These are phyloP conservation scores for Royoungia palumana DNA, from an alignment of 768 basidiomycete genomes.

Conservation along the genomic window DNA sequence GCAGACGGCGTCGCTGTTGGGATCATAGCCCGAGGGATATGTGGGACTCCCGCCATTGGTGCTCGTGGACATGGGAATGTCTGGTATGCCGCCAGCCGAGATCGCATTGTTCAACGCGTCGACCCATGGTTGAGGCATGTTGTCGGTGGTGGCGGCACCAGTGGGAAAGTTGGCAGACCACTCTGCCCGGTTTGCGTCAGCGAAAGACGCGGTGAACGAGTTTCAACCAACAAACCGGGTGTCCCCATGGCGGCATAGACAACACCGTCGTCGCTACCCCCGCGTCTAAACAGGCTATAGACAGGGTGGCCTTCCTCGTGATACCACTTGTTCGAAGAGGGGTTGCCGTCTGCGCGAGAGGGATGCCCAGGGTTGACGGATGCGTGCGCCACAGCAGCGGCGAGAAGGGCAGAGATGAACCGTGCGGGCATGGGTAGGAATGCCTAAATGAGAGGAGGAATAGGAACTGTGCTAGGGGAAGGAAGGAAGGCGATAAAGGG, in stretches of 20 bases:
- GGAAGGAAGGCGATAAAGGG: constrained; percentile 7
- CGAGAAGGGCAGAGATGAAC: constrained; percentile 24
- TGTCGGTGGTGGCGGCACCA: constrained; percentile 43
- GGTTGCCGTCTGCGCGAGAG: constrained; percentile 16
- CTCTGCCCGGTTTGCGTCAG: constrained; percentile 33
- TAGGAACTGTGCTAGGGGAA: constrained; percentile 16
- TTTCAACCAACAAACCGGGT: constrained; percentile 40
- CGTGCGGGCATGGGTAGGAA: constrained; percentile 23
- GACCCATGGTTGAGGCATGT: constrained; percentile 67
- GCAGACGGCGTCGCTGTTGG: constrained; percentile 56
- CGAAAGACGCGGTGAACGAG: not conserved
- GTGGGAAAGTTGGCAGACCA: constrained; percentile 65
- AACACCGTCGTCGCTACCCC: constrained; percentile 39
- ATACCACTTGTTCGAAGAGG: constrained; percentile 49
- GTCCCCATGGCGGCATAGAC: constrained; percentile 58
- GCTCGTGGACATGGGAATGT: constrained; percentile 51
- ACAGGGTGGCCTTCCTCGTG: constrained; percentile 59
- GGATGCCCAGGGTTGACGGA: constrained; percentile 17
- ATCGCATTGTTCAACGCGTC: constrained; percentile 68
- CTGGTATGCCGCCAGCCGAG: constrained; percentile 67
- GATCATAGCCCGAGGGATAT: constrained; percentile 40
- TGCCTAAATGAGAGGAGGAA: constrained; percentile 42
- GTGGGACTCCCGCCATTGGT: constrained; percentile 29
- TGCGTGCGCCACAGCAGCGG: constrained; percentile 20
- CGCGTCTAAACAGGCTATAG: constrained; percentile 61